A percentile compares a stretch with the other conserved stretches of the same genome.
Conservation (phyloP, 495 filamentous ascomycete genomes). For the Xylaria acuta region DNA sequence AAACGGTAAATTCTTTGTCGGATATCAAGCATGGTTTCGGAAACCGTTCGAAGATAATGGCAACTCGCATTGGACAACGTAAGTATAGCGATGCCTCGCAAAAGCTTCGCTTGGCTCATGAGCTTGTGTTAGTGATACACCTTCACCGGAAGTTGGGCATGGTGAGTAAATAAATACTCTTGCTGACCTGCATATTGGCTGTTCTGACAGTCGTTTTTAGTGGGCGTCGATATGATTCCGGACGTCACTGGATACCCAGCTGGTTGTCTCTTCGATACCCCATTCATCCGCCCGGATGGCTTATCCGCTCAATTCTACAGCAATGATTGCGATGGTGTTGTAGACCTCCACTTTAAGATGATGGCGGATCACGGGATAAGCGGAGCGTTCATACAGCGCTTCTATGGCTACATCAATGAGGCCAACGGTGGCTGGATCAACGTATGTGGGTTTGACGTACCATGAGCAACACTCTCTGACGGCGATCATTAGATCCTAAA, state of each 20-base stretch:
- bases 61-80: constrained; percentile 43
- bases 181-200: neutral
- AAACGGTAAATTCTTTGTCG: constrained; percentile 40
- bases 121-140: constrained; percentile 27
- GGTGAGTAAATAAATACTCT: constrained; percentile 20
- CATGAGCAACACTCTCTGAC: neutral
- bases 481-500: constrained; percentile 33
- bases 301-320: constrained; percentile 38
- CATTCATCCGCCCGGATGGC: constrained; percentile 35
- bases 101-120: constrained; percentile 1
- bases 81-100: constrained; percentile 4
- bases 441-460: constrained; percentile 23
- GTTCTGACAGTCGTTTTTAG: constrained; percentile 10
- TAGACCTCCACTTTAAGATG: constrained; percentile 43
- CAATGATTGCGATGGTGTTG: constrained; percentile 43
- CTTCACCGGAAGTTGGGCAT: constrained; percentile 35
- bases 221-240: constrained; percentile 42
- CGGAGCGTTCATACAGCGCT: constrained; percentile 42
- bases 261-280: constrained; percentile 42
- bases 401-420: constrained; percentile 41
- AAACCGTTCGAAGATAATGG: constrained; percentile 38
- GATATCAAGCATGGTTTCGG: constrained; percentile 44
- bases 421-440: constrained; percentile 37
- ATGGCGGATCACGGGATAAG: constrained; percentile 43
- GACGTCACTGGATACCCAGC: constrained; percentile 41